phyloP scores from a whole-genome alignment of 768 basidiomycete genomes.

The Boletus bicolor region DNA sequence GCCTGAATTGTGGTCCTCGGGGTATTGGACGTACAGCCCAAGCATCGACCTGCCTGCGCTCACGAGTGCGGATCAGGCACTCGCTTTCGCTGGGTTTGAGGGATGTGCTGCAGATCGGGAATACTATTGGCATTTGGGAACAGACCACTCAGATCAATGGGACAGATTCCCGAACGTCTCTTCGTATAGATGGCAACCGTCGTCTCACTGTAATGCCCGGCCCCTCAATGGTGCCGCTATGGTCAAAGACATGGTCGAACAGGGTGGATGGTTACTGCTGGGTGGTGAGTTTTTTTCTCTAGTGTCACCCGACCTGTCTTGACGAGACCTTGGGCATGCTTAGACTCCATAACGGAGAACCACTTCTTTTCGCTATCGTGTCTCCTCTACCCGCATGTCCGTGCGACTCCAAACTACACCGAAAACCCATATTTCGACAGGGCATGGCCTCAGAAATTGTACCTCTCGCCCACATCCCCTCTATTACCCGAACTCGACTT shows the following conservation, averaged over 20 bases:
- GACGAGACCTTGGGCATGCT: background rate
- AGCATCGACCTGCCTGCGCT: constrained; percentile 36
- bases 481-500: constrained; percentile 35
- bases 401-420: constrained; percentile 60
- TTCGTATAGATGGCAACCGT: constrained; percentile 54
- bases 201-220: constrained; percentile 40
- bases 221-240: constrained; percentile 42
- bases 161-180: constrained; percentile 52
- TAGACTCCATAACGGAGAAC: constrained; percentile 68
- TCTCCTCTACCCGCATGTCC: constrained; percentile 61
- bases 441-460: constrained; percentile 62
- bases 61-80: constrained; percentile 40
- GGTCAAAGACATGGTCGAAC: constrained; percentile 56
- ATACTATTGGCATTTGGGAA: constrained; percentile 59
- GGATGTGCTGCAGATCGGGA: constrained; percentile 65
- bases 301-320: background rate
- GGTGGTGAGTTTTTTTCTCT: constrained; percentile 44
- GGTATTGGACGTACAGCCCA: constrained; percentile 42
- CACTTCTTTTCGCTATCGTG: constrained; percentile 76
- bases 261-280: constrained; percentile 68
- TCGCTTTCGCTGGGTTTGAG: constrained; percentile 52
- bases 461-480: constrained; percentile 52
- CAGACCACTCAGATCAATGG: constrained; percentile 46
- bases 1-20: constrained; percentile 35
- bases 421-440: constrained; percentile 55